Conservation (phyloP, 202 grass and related monocot species). For the Thinopyrum obtusiflorum region DNA sequence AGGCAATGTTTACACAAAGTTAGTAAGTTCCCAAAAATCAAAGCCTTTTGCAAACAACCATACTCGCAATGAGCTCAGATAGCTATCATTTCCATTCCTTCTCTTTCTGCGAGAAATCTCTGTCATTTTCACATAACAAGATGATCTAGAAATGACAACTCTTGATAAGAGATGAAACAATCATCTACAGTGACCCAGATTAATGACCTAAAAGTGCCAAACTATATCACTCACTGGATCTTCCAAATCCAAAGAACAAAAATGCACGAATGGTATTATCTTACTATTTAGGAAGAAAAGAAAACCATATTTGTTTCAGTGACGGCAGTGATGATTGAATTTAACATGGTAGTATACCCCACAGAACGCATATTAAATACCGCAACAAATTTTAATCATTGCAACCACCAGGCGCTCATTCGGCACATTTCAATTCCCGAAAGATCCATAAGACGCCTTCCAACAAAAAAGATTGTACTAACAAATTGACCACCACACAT, state of each 20-base stretch:
- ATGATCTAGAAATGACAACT: background rate
- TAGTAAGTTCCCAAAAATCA: background rate
- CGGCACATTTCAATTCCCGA: background rate
- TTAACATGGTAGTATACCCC: background rate
- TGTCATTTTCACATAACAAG: background rate
- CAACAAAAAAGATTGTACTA: background rate
- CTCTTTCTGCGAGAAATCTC: background rate
- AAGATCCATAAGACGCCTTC: constrained; percentile 10
- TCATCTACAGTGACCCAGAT: background rate
- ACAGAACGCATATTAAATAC: background rate
- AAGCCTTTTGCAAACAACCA: background rate
- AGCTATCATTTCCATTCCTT: background rate
- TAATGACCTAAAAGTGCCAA: background rate
- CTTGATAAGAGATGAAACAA: background rate
- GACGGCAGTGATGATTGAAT: background rate
- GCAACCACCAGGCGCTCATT: background rate
- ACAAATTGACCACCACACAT: background rate
- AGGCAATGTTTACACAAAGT: background rate
- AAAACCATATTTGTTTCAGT: background rate
- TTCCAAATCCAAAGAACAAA: background rate
- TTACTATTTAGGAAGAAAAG: background rate
- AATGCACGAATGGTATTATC: background rate
- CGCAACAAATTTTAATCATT: background rate
- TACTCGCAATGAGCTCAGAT: background rate
- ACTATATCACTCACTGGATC: background rate